These are phyloP conservation scores for Trametes pubescens DNA, from an alignment of 1,284 basidiomycete genomes.

Conservation along the genomic window DNA sequence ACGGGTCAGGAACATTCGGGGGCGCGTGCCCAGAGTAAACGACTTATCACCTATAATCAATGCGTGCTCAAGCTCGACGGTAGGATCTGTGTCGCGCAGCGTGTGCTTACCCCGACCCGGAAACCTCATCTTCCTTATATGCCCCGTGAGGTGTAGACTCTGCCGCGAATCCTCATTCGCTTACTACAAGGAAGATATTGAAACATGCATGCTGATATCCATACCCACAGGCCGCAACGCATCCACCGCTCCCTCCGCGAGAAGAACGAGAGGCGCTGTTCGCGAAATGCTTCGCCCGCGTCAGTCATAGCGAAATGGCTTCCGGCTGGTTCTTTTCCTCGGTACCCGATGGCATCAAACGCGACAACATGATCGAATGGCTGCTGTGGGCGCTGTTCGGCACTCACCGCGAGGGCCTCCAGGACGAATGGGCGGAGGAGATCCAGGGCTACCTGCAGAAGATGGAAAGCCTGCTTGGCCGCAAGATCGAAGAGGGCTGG, in stretches of 20 bases:
- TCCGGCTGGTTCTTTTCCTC: constrained; percentile 62
- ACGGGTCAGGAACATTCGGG: too few relatives aligned
- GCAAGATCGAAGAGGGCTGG: constrained; percentile 49
- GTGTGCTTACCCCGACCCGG: too few relatives aligned
- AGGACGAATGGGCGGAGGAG: constrained; percentile 57
- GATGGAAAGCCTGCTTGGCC: constrained; percentile 49
- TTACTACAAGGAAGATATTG: too few relatives aligned
- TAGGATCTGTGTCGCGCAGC: too few relatives aligned
- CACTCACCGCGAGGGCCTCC: constrained; percentile 39
- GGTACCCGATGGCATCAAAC: constrained; percentile 42
- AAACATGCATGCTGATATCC: not conserved
- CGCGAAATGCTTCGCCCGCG: constrained; percentile 50
- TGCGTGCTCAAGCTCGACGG: too few relatives aligned
- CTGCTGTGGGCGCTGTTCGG: constrained; percentile 70
- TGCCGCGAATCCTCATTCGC: too few relatives aligned
- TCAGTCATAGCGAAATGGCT: constrained; percentile 47
- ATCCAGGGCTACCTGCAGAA: constrained; percentile 53
- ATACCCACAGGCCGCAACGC: constrained; percentile 48
- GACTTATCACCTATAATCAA: too few relatives aligned
- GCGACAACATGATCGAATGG: constrained; percentile 66
- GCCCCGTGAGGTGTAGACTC: too few relatives aligned
- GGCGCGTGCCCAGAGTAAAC: too few relatives aligned
- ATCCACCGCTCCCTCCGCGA: constrained; percentile 50
- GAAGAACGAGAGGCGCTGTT: constrained; percentile 58
- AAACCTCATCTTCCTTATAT: too few relatives aligned